Percentiles rank a stretch among this genome's conserved stretches.
Conservation (phyloP, 192 early-diverging fungal species). For the Coemansia sp. region DNA sequence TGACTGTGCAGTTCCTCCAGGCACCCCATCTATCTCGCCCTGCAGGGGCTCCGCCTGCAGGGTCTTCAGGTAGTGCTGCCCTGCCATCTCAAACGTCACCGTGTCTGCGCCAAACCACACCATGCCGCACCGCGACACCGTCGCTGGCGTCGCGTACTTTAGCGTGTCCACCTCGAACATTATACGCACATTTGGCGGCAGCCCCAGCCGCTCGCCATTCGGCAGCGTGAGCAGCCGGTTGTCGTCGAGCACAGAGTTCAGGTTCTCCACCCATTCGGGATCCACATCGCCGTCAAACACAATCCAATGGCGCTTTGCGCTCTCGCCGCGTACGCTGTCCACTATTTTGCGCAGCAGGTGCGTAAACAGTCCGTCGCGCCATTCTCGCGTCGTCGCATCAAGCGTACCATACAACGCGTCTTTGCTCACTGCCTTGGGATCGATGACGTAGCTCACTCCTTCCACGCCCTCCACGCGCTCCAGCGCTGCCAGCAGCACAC, state of each 20-base stretch:
- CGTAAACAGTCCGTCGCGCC: conserved; percentile 99
- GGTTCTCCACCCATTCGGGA: conserved; percentile 99
- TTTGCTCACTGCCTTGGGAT: conserved; percentile 98
- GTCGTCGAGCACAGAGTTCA: conserved; percentile 93
- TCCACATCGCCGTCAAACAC: conserved; percentile 99
- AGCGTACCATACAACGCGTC: conserved; percentile 95
- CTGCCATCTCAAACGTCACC: conserved; percentile 74
- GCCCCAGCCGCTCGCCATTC: conserved; percentile 94
- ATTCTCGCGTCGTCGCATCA: conserved; percentile 97
- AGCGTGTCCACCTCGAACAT: conserved; percentile 99
- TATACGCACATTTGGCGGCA: conserved; percentile 94
- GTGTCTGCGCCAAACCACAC: conserved; percentile 98
- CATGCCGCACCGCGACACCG: conserved; percentile 99
- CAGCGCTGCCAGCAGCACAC: conserved; percentile 85
- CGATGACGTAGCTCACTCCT: conserved; percentile 91
- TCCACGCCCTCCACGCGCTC: conserved; percentile 87
- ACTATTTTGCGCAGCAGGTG: conserved; percentile 96
- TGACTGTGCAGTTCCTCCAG: conserved; percentile 50
- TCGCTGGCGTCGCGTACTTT: conserved; percentile 95
- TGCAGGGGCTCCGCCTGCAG: conserved; percentile 73
- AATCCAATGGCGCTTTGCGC: conserved; percentile 94
- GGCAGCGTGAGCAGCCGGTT: conserved; percentile 96
- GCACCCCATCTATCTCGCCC: conserved; percentile 53
- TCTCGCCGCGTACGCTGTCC: conserved; percentile 97
- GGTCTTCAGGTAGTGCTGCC: conserved; percentile 79